These are phyloP conservation scores for Colletotrichum gloeosporioides DNA, from an alignment of 2,329 filamentous ascomycete genomes.

Conservation along the genomic window DNA sequence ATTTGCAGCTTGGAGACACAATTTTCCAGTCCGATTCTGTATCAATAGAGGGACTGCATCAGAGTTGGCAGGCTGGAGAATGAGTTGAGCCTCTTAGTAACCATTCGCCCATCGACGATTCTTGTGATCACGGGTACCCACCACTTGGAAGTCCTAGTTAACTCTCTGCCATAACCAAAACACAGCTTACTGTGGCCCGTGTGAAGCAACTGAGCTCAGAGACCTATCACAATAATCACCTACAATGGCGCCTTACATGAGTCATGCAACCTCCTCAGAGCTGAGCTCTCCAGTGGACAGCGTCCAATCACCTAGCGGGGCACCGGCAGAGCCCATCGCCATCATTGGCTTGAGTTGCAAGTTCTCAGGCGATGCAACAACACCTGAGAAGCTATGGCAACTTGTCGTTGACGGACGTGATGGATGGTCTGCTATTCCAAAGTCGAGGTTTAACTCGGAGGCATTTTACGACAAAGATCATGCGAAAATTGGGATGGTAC, in stretches of 20 bases:
- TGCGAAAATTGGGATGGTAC: constrained; percentile 2
- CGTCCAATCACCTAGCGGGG: background rate
- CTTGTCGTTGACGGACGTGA: background rate
- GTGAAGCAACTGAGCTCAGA: background rate
- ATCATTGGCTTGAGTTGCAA: constrained; percentile 27
- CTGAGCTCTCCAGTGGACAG: constrained; percentile 1
- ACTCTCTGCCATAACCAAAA: background rate
- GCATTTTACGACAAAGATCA: background rate
- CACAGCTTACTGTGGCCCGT: background rate
- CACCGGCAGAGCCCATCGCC: constrained; percentile 21
- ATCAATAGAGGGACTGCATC: background rate
- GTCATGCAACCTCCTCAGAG: background rate
- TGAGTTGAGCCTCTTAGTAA: background rate
- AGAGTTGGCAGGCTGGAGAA: background rate
- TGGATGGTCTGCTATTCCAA: constrained; percentile 1
- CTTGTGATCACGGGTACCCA: background rate
- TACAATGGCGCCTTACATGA: constrained; percentile 1
- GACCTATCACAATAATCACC: background rate
- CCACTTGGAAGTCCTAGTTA: background rate
- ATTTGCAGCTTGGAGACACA: background rate
- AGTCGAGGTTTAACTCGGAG: background rate
- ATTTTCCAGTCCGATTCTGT: background rate
- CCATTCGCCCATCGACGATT: background rate
- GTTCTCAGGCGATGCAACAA: constrained; percentile 23
- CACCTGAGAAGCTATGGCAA: constrained; percentile 24